These are phyloP conservation scores for Nitzschia inconspicua DNA, from an alignment of 108 stramenopile genomes.

Conservation along the genomic window DNA sequence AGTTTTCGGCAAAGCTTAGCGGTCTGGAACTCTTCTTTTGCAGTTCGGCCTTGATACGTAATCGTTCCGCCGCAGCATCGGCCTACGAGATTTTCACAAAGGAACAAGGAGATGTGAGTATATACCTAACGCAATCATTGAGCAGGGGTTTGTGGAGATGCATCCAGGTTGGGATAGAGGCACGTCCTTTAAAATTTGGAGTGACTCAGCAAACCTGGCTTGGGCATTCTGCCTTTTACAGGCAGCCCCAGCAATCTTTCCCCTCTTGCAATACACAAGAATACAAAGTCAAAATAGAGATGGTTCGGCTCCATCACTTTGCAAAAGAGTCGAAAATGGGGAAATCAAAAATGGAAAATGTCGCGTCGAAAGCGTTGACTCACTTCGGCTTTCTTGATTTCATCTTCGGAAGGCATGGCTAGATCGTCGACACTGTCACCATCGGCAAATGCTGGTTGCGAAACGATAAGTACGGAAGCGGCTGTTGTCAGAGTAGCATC, in stretches of 20 bases:
- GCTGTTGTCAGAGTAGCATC: neutral
- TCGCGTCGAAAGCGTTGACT: constrained; percentile 16
- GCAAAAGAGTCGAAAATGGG: constrained; percentile 65
- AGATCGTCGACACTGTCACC: constrained; percentile 46
- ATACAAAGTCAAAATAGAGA: constrained; percentile 10
- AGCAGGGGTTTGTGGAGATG: constrained; percentile 12
- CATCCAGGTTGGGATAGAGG: constrained; percentile 83
- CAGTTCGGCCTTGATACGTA: constrained; percentile 69
- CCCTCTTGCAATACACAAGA: constrained; percentile 1
- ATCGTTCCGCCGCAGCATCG: constrained; percentile 57
- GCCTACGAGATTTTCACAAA: constrained; percentile 11
- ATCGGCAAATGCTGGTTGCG: neutral
- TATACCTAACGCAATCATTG: neutral
- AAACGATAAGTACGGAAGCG: neutral
- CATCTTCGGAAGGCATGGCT: constrained; percentile 68
- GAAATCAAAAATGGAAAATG: neutral
- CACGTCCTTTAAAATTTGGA: constrained; percentile 38
- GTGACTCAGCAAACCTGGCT: constrained; percentile 70
- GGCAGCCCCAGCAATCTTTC: constrained; percentile 27
- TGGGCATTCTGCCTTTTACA: constrained; percentile 28
- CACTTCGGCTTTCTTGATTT: constrained; percentile 48
- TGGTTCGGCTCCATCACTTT: constrained; percentile 12
- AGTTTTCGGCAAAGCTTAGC: constrained; percentile 46
- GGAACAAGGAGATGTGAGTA: constrained; percentile 2
- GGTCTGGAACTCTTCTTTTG: constrained; percentile 63